Conservation (phyloP, 805 yeast species). For the Candida alai region DNA sequence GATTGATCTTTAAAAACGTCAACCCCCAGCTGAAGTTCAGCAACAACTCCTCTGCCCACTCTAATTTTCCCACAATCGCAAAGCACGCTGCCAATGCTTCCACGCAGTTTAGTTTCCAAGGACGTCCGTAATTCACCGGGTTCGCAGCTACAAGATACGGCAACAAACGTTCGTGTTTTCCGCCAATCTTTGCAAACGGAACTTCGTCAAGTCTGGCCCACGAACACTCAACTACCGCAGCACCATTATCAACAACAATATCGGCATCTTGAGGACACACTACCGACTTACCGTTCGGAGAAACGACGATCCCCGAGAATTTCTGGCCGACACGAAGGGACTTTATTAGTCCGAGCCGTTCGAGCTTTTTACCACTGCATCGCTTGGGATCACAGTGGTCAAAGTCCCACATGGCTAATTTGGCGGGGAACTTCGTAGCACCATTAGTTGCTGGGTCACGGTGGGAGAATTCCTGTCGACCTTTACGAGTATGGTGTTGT, state of each 20-base stretch:
- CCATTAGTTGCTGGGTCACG: slow-evolving; percentile 22
- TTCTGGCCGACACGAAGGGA: slow-evolving; percentile 87
- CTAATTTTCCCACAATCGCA: slow-evolving; percentile 86
- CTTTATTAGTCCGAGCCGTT: slow-evolving; percentile 78
- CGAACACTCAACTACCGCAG: slow-evolving; percentile 98
- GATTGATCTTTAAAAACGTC: slow-evolving; percentile 78
- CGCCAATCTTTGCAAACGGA: slow-evolving; percentile 93
- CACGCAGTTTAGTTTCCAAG: slow-evolving; percentile 94
- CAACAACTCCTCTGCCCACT: slow-evolving; percentile 80
- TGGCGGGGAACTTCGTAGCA: slow-evolving; percentile 58
- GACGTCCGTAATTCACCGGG: slow-evolving; percentile 94
- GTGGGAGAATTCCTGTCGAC: slow-evolving; percentile 27
- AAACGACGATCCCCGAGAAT: slow-evolving; percentile 83
- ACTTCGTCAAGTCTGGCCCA: slow-evolving; percentile 98
- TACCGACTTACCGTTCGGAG: slow-evolving; percentile 87
- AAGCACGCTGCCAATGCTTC: slow-evolving; percentile 97
- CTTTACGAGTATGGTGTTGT: slow-evolving; percentile 44
- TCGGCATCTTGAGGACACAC: slow-evolving; percentile 85
- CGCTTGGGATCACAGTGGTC: slow-evolving; percentile 98
- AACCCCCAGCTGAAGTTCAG: slow-evolving; percentile 90
- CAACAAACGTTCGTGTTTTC: slow-evolving; percentile 76
- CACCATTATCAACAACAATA: slow-evolving; percentile 75
- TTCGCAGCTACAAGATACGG: slow-evolving; percentile 96
- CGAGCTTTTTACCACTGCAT: slow-evolving; percentile 93
- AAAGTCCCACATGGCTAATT: slow-evolving; percentile 98